These are phyloP conservation scores for Lactarius evosmus DNA, from an alignment of 768 basidiomycete genomes.

Conservation along the genomic window DNA sequence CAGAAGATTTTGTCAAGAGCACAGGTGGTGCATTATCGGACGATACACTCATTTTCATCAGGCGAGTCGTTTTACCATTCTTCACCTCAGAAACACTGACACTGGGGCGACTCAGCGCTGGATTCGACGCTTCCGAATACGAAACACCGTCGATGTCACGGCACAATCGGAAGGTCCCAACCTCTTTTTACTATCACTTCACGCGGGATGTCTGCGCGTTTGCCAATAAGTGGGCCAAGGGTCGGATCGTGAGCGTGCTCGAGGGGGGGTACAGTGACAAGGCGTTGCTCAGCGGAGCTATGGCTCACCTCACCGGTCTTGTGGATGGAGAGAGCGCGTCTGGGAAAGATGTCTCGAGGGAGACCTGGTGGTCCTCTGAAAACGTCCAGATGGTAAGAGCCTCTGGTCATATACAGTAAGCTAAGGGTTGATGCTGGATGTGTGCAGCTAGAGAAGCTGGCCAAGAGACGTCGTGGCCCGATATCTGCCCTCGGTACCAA, in stretches of 20 bases:
- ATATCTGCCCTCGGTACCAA: slow-evolving; percentile 6
- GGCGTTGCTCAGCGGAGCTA: slow-evolving; percentile 76
- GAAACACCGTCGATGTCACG: slow-evolving; percentile 90
- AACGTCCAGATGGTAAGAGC: slow-evolving; percentile 21
- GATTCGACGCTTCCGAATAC: slow-evolving; percentile 93
- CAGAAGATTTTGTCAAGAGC: slow-evolving; percentile 62
- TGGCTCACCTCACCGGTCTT: slow-evolving; percentile 79
- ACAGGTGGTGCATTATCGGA: slow-evolving; percentile 63
- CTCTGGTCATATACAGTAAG: background rate
- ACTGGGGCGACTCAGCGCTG: slow-evolving; percentile 53
- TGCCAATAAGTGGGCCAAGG: slow-evolving; percentile 59
- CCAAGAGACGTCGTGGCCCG: slow-evolving; percentile 22
- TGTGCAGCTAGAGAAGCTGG: slow-evolving; percentile 20
- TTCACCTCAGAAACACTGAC: slow-evolving; percentile 7
- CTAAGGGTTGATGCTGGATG: background rate
- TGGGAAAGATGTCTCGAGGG: slow-evolving; percentile 8
- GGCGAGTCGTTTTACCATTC: slow-evolving; percentile 44
- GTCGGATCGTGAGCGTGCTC: slow-evolving; percentile 80
- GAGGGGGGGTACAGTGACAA: slow-evolving; percentile 96
- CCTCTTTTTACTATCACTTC: slow-evolving; percentile 82
- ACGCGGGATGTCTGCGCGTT: slow-evolving; percentile 66
- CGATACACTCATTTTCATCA: slow-evolving; percentile 82
- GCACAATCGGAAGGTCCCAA: slow-evolving; percentile 85
- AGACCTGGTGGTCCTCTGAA: slow-evolving; percentile 35
- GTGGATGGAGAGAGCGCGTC: slow-evolving; percentile 32